Evolutionary conservation across 352 stramenopile genomes (phyloP).

Genomic region (Peronospora belbahrii): DNA sequence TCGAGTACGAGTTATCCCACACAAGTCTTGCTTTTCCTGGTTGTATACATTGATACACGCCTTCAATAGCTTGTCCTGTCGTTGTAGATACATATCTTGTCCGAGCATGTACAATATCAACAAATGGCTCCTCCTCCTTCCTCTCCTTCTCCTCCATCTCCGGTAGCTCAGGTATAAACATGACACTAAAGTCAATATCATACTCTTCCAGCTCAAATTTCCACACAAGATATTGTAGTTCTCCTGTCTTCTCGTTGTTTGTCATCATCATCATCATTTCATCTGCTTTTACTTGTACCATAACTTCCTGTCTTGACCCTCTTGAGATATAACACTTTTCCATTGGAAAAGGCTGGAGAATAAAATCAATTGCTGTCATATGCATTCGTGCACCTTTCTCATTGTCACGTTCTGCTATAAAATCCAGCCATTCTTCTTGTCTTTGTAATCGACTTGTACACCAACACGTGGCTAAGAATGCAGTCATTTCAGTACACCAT

Average conservation of each 20-base stretch:
- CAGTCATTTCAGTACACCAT: slow-evolving; percentile 60
- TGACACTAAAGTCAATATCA: slow-evolving; percentile 70
- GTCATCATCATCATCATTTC: too few species aligned
- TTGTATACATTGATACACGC: slow-evolving; percentile 50
- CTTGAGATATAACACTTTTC: slow-evolving; percentile 45
- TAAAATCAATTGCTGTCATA: slow-evolving; percentile 81
- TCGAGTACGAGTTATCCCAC: slow-evolving; percentile 82
- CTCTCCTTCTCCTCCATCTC: too few species aligned
- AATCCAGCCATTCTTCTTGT: slow-evolving; percentile 46
- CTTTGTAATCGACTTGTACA: too few species aligned
- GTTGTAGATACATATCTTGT: slow-evolving; percentile 52
- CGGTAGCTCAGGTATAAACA: slow-evolving; percentile 41
- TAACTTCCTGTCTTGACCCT: slow-evolving; percentile 46
- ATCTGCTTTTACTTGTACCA: slow-evolving; percentile 37
- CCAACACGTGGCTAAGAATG: slow-evolving; percentile 30
- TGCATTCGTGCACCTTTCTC: slow-evolving; percentile 43
- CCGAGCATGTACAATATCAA: slow-evolving; percentile 51
- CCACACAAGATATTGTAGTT: slow-evolving; percentile 68
- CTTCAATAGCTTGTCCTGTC: slow-evolving; percentile 50
- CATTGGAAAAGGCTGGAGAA: slow-evolving; percentile 68
- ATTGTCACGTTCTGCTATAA: slow-evolving; percentile 42
- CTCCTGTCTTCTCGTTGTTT: slow-evolving; percentile 12
- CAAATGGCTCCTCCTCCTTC: slow-evolving; percentile 32
- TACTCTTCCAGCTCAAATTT: slow-evolving; percentile 79
- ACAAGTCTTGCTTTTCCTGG: slow-evolving; percentile 50